phyloP scores from a whole-genome alignment of 1,284 basidiomycete species.

The Trametes polyzona region DNA sequence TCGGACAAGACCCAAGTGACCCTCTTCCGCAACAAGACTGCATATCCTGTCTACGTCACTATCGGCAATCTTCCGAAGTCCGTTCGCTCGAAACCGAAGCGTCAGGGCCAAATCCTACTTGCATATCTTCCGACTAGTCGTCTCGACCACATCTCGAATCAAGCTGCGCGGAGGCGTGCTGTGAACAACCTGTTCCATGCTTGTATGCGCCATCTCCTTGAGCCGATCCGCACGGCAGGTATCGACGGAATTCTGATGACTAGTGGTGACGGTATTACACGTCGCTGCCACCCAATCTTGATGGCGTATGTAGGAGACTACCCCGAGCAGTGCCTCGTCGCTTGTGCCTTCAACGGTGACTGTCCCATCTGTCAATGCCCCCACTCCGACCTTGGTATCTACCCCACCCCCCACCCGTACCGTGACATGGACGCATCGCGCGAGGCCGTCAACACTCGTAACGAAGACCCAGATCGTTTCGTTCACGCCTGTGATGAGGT shows the following conservation, averaged over 20 bases:
- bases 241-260: slow-evolving; percentile 36
- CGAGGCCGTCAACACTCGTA: not conserved
- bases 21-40: slow-evolving; percentile 40
- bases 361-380: slow-evolving; percentile 26
- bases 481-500: slow-evolving; percentile 36
- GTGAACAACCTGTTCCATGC: slow-evolving; percentile 42
- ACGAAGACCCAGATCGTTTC: not conserved
- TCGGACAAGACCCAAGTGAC: slow-evolving; percentile 44
- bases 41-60: slow-evolving; percentile 46
- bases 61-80: slow-evolving; percentile 48
- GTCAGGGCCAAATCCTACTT: slow-evolving; percentile 38
- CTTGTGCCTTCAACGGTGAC: slow-evolving; percentile 27
- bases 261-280: slow-evolving; percentile 39
- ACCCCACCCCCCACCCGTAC: not conserved
- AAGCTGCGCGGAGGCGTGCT: slow-evolving; percentile 6
- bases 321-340: slow-evolving; percentile 34
- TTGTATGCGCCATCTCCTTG: slow-evolving; percentile 35
- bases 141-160: slow-evolving; percentile 32
- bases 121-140: slow-evolving; percentile 40
- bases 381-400: not conserved
- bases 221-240: slow-evolving; percentile 37
- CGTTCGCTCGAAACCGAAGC: slow-evolving; percentile 38
- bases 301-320: slow-evolving; percentile 29
- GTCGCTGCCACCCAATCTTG: slow-evolving; percentile 32
- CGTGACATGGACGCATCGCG: slow-evolving; percentile 1